Percentiles rank a stretch among this genome's conserved stretches.
phyloP scores from a whole-genome alignment of 2,329 filamentous ascomycete genomes.

The Lachnellula cervina region DNA sequence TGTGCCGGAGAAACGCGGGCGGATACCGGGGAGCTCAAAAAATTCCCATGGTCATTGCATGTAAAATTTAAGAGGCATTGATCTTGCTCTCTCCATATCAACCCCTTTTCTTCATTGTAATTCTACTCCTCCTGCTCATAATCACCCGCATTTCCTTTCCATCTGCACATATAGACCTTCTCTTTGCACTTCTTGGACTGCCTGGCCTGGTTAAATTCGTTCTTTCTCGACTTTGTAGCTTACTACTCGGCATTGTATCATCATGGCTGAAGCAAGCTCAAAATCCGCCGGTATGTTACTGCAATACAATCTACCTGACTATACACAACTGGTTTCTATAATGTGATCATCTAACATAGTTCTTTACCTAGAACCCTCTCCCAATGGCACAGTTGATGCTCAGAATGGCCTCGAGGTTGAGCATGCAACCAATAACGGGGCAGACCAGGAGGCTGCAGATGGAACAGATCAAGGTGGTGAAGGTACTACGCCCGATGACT shows the following conservation, averaged over 20 bases:
- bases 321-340: not conserved
- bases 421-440: slow-evolving; percentile 21
- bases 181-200: slow-evolving; percentile 11
- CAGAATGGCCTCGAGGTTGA: slow-evolving; percentile 16
- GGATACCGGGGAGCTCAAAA: not conserved
- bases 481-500: slow-evolving; percentile 21
- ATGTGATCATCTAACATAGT: slow-evolving; percentile 6
- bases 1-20: not conserved
- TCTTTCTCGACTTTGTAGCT: slow-evolving; percentile 6
- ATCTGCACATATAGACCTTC: slow-evolving; percentile 10
- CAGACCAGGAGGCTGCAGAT: slow-evolving; percentile 22
- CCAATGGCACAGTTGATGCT: slow-evolving; percentile 15
- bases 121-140: slow-evolving; percentile 8
- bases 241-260: slow-evolving; percentile 6
- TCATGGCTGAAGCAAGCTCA: slow-evolving; percentile 28
- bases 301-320: not conserved
- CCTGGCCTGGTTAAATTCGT: slow-evolving; percentile 4
- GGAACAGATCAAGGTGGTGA: slow-evolving; percentile 26
- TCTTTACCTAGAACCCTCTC: slow-evolving; percentile 14
- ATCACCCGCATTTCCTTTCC: slow-evolving; percentile 11
- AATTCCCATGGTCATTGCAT: not conserved
- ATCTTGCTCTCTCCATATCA: slow-evolving; percentile 10
- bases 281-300: slow-evolving; percentile 24
- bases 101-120: slow-evolving; percentile 13
- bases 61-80: slow-evolving; percentile 5